These are phyloP conservation scores for Podila verticillata DNA, from an alignment of 192 early-diverging fungal genomes.

Conservation along the genomic window DNA sequence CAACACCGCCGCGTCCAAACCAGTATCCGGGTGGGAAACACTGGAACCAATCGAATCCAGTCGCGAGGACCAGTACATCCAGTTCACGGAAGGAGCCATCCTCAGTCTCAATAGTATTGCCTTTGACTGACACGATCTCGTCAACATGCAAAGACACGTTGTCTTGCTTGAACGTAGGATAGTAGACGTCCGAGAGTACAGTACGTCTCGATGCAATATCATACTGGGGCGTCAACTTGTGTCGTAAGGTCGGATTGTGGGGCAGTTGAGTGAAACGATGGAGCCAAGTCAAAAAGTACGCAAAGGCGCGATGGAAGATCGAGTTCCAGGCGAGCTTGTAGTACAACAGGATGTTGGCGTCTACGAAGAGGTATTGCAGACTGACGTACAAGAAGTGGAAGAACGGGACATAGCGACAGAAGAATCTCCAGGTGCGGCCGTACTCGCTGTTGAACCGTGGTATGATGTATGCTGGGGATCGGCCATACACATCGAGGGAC, in stretches of 20 bases:
- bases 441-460: conserved; percentile 40
- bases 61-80: conserved; percentile 56
- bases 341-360: conserved; percentile 33
- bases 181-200: conserved; percentile 31
- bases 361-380: conserved; percentile 26
- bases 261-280: conserved; percentile 37
- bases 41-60: conserved; percentile 54
- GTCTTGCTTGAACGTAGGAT: conserved; percentile 13
- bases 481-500: conserved; percentile 53
- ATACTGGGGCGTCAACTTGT: conserved; percentile 28
- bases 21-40: conserved; percentile 36
- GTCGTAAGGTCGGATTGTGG: conserved; percentile 4
- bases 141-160: conserved; percentile 51
- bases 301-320: conserved; percentile 17
- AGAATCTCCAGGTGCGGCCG: conserved; percentile 19
- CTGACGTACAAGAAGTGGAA: conserved; percentile 42
- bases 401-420: conserved; percentile 47
- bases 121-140: conserved; percentile 34
- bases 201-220: conserved; percentile 22
- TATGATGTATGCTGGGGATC: conserved; percentile 53
- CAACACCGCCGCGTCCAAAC: conserved; percentile 19
- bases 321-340: conserved; percentile 44
- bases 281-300: conserved; percentile 36
- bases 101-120: conserved; percentile 37
- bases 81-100: conserved; percentile 45